Conservation (phyloP, 768 basidiomycete species). For the Naganishia vaughanmartiniae region DNA sequence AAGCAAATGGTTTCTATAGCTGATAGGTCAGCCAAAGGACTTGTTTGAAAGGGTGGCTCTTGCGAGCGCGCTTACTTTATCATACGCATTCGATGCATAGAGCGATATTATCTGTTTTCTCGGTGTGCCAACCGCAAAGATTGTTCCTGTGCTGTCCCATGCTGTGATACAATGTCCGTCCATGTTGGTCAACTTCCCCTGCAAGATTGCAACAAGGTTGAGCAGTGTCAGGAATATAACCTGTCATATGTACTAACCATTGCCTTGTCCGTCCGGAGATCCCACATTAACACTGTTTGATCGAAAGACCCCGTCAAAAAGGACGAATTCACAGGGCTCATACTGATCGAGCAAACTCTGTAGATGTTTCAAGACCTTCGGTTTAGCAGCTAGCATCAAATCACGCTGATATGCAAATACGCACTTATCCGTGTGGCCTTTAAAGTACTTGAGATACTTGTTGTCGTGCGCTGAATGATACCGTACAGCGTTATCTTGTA, state of each 20-base stretch:
- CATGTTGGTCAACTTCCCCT: slow-evolving; percentile 46
- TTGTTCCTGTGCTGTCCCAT: slow-evolving; percentile 42
- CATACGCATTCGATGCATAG: slow-evolving; percentile 37
- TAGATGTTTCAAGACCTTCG: neutral
- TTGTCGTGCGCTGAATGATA: slow-evolving; percentile 96
- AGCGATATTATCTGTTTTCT: slow-evolving; percentile 43
- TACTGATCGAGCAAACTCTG: slow-evolving; percentile 81
- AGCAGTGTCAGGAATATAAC: neutral
- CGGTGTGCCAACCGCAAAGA: slow-evolving; percentile 46
- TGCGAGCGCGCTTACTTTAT: slow-evolving; percentile 38
- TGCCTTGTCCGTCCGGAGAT: slow-evolving; percentile 74
- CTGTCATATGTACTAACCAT: slow-evolving; percentile 52
- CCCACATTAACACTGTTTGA: slow-evolving; percentile 94
- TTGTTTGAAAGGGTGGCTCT: neutral
- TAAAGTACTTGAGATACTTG: slow-evolving; percentile 92
- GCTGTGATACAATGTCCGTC: slow-evolving; percentile 47
- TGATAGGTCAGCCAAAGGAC: neutral
- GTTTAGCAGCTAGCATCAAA: neutral
- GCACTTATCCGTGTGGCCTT: slow-evolving; percentile 75
- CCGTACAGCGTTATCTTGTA: slow-evolving; percentile 84
- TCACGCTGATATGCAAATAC: slow-evolving; percentile 27
- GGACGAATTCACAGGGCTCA: slow-evolving; percentile 87
- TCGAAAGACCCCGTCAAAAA: slow-evolving; percentile 95
- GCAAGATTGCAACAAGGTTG: neutral
- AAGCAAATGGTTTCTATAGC: slow-evolving; percentile 71